These are phyloP conservation scores for Diaporthe longicolla DNA, from an alignment of 2,329 filamentous ascomycete genomes.

Conservation along the genomic window DNA sequence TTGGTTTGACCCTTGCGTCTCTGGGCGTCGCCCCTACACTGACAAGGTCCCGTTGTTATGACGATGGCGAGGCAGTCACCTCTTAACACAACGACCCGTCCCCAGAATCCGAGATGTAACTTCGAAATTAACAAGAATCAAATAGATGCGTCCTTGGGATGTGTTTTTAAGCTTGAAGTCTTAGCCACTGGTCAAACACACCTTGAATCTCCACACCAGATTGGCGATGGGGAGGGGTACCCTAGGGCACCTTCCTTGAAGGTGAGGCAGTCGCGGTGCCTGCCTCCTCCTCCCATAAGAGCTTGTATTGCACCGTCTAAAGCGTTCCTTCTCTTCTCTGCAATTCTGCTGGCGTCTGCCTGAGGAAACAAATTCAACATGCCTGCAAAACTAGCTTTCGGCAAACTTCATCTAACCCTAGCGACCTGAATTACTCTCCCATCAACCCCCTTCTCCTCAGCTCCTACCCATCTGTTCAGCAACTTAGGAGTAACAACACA, in stretches of 20 bases:
- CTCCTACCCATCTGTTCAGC: neutral
- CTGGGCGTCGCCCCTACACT: no score
- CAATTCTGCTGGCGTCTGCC: neutral
- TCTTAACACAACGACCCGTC: neutral
- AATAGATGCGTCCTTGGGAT: neutral
- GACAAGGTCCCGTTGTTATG: no score
- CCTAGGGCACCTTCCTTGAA: neutral
- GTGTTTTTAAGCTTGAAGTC: neutral
- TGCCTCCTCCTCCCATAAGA: neutral
- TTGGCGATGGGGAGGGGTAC: neutral
- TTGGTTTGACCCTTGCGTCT: no score
- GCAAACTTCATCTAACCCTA: neutral
- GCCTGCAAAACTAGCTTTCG: neutral
- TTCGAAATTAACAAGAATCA: no score
- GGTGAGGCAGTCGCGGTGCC: neutral
- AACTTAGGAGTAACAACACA: neutral
- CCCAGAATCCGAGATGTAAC: neutral
- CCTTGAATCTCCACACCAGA: neutral
- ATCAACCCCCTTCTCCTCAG: neutral
- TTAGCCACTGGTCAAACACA: neutral
- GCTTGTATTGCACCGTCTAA: neutral
- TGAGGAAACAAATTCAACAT: neutral
- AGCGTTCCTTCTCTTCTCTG: slow-evolving; percentile 11
- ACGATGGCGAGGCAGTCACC: neutral
- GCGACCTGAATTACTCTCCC: neutral